Base-by-base conservation (phyloP, 495 filamentous ascomycete species). In the Daldinia childiae region DNA sequence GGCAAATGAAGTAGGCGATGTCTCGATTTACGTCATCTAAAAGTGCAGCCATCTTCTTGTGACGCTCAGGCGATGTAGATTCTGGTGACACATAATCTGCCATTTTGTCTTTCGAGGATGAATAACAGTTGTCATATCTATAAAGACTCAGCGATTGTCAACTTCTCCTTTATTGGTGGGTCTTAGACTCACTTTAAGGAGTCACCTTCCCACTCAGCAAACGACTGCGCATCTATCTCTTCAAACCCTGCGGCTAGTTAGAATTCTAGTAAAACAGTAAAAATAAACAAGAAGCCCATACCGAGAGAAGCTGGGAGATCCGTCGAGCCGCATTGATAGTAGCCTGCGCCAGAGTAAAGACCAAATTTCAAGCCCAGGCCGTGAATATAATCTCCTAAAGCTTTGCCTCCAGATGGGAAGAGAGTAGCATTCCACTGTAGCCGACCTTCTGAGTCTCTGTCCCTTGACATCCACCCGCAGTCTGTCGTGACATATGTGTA, bases 401-500 rank as follows among this genome's bases (percentile, higher is more conserved):
- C 84, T 8, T 82, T 78, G 36, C 85, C 84, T 1, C 85, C 86
- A 2, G 73, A 77, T 0, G 87, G 86, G 64, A 88, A 89, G 6
- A 81, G 68, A 0, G 77, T 81, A n/a, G 78, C 70, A 64, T 89
- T 86, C 86, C 86, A 88, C 7, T 84, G 86, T 32, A 88, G 71
- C 0, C 78, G 80, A 0, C 84, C 84, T 55, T 86, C 76, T 1
- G 79, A 62, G 17, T 81, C 74, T 36, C 86, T 75, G 34, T 84
- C 74, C 5, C 76, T 72, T 2, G 82, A 73, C 6, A 80, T 83
- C 87, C 86, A 88, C 15, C 87, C 87, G 62, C 86, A 88, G 69
- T 89, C 87, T 0, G 82, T 82, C 0, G 85, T 87, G n/a, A 87
- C 85, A 62, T 83, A 84, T 41, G 79, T 76, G 58, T 89, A 88